Base-by-base conservation (phyloP, 1,284 basidiomycete genomes). In the Inonotus hispidus region DNA sequence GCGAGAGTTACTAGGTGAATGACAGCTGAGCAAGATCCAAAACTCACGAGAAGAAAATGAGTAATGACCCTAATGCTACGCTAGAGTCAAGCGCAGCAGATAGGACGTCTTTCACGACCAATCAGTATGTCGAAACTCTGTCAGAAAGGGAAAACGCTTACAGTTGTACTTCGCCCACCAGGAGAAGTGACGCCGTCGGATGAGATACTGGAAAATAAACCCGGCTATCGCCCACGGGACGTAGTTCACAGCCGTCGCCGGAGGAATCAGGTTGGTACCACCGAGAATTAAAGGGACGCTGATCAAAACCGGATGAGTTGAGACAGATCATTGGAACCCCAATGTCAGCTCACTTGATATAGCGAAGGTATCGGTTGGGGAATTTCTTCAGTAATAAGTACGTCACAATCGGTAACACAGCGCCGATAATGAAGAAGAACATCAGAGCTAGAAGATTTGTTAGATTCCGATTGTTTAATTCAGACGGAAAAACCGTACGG, bases 121-220 rank as follows among this genome's bases (percentile, higher is more conserved):
- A 25, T 29, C 55, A 16, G 50, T 45, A 11, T 16, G 60, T 46
- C 16, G 6, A 29, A 29, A 45, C 3, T 25, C 16, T 16, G 3
- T 13, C 21, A 21, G 21, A 32, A 29, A 32, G 59, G 4, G 54
- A n/a, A n/a, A 19, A 53, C 53, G 23, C 77, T 61, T 65, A 77
- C 81, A 82, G 69, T 83, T 82, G 73, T 81, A 83, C 71, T 84
- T 84, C 38, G 79, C 78, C 83, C 83, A 86, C 75, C 82, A 84
- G 0, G 78, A 73, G 64, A 81, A 80, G 65, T 78, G 71, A 63
- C 73, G 73, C 64, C 79, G 71, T 55, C 79, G 71, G 25, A 80
- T 71, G 49, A 78, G 68, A 65, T 78, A 83, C 66, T 84, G 81
- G 71, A 84, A 84, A 57, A 84, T 71, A 66, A 84, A 85, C 25